These are phyloP conservation scores for Globisporangium viniferum DNA, from an alignment of 352 stramenopile species.

Conservation along the genomic window DNA sequence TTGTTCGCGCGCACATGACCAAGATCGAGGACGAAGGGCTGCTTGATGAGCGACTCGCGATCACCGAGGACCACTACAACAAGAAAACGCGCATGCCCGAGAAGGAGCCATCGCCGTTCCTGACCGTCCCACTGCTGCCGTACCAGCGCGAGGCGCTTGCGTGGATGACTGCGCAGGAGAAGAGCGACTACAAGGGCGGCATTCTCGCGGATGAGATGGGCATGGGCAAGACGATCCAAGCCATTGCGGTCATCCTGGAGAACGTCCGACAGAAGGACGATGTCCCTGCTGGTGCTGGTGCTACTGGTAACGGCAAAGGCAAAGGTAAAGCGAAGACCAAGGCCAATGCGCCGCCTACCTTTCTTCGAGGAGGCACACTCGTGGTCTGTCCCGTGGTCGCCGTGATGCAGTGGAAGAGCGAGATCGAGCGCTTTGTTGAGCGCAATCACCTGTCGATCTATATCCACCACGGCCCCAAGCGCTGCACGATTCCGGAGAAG, in stretches of 20 bases:
- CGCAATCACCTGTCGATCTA: slow-evolving; percentile 90
- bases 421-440: slow-evolving; percentile 93
- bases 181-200: slow-evolving; percentile 86
- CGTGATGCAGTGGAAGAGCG: slow-evolving; percentile 92
- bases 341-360: slow-evolving; percentile 9
- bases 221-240: slow-evolving; percentile 97
- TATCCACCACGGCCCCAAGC: slow-evolving; percentile 95
- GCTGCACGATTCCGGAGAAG: slow-evolving; percentile 47
- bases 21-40: slow-evolving; percentile 47
- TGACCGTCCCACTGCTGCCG: slow-evolving; percentile 93
- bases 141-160: slow-evolving; percentile 97
- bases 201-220: slow-evolving; percentile 99
- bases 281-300: background rate
- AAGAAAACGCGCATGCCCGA: slow-evolving; percentile 65
- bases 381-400: slow-evolving; percentile 97
- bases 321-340: slow-evolving; percentile 9
- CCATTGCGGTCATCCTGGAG: slow-evolving; percentile 95
- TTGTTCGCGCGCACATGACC: slow-evolving; percentile 53
- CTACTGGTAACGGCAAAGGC: background rate
- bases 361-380: slow-evolving; percentile 85
- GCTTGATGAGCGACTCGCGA: slow-evolving; percentile 65
- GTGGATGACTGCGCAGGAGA: slow-evolving; percentile 95
- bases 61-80: slow-evolving; percentile 69
- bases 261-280: slow-evolving; percentile 55
- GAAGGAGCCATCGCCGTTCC: slow-evolving; percentile 63